Evolutionary conservation across 2,329 filamentous ascomycete species (phyloP).

Genomic region (Leptographium flavum): DNA sequence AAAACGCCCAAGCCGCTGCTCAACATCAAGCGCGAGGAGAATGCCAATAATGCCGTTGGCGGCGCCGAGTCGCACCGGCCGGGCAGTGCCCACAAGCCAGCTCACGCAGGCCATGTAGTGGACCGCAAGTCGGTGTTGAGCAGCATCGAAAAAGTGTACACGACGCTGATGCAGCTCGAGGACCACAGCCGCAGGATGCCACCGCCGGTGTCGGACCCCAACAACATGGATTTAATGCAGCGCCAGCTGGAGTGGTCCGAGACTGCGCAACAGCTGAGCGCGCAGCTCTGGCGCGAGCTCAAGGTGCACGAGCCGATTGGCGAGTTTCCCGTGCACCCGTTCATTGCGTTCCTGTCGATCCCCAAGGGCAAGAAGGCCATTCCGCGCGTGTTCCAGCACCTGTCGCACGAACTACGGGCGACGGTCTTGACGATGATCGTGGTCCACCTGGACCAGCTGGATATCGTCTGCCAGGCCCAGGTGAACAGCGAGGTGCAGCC

Average conservation of each 20-base stretch:
- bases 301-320: slow-evolving; percentile 90
- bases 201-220: slow-evolving; percentile 42
- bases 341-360: slow-evolving; percentile 90
- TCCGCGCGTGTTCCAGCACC: slow-evolving; percentile 85
- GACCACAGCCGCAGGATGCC: slow-evolving; percentile 78
- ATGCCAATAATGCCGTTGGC: slow-evolving; percentile 17
- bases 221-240: slow-evolving; percentile 55
- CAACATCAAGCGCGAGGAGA: slow-evolving; percentile 83
- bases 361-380: slow-evolving; percentile 94
- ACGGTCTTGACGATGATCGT: slow-evolving; percentile 94
- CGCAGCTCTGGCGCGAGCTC: slow-evolving; percentile 69
- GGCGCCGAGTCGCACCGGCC: slow-evolving; percentile 38
- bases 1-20: slow-evolving; percentile 92
- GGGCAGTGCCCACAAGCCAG: slow-evolving; percentile 28
- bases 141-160: slow-evolving; percentile 82
- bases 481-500: slow-evolving; percentile 55
- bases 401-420: slow-evolving; percentile 81
- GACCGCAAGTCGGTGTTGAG: slow-evolving; percentile 73
- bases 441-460: slow-evolving; percentile 80
- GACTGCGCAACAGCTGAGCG: slow-evolving; percentile 55
- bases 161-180: slow-evolving; percentile 81
- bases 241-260: slow-evolving; percentile 69
- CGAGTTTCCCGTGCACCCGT: slow-evolving; percentile 67
- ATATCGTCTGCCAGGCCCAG: slow-evolving; percentile 73
- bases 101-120: slow-evolving; percentile 29